phyloP scores from a whole-genome alignment of 257 asterid species.

The Handroanthus guayacan region DNA sequence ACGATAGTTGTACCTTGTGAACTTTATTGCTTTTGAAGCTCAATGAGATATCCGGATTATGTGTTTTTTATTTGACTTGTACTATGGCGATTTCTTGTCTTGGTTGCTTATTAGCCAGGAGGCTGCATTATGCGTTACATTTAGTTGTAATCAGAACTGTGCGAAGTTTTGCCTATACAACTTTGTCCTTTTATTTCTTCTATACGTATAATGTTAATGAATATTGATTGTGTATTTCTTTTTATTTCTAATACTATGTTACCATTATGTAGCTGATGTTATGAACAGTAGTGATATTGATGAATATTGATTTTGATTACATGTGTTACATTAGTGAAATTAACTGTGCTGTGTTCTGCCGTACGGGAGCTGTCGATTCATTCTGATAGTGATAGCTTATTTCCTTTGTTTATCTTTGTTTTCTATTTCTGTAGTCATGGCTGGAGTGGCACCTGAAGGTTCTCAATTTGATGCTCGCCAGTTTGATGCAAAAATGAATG shows the following conservation, averaged over 20 bases:
- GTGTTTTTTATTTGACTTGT: not conserved
- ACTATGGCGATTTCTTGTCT: not conserved
- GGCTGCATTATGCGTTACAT: constrained; percentile 6
- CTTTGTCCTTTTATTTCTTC: not conserved
- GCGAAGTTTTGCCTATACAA: not conserved
- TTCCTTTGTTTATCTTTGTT: not conserved
- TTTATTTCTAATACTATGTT: not conserved
- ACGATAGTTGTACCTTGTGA: not conserved
- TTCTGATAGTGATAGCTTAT: not conserved
- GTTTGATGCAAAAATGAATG: constrained; percentile 62
- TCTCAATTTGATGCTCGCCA: constrained; percentile 65
- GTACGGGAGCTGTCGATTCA: not conserved
- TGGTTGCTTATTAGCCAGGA: not conserved
- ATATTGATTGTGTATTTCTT: not conserved
- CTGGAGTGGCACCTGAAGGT: constrained; percentile 64
- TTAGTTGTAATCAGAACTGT: not conserved
- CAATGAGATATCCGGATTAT: not conserved
- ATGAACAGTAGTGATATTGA: not conserved
- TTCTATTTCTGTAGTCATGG: constrained; percentile 53
- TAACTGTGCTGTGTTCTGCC: not conserved
- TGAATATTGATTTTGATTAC: constrained; percentile 1
- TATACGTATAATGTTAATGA: too few relatives aligned
- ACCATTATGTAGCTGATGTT: constrained; percentile 1
- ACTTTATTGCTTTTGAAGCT: not conserved
- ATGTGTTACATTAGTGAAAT: not conserved